These are phyloP conservation scores for Kwoniella shivajii DNA, from an alignment of 1,284 basidiomycete species.

Conservation along the genomic window DNA sequence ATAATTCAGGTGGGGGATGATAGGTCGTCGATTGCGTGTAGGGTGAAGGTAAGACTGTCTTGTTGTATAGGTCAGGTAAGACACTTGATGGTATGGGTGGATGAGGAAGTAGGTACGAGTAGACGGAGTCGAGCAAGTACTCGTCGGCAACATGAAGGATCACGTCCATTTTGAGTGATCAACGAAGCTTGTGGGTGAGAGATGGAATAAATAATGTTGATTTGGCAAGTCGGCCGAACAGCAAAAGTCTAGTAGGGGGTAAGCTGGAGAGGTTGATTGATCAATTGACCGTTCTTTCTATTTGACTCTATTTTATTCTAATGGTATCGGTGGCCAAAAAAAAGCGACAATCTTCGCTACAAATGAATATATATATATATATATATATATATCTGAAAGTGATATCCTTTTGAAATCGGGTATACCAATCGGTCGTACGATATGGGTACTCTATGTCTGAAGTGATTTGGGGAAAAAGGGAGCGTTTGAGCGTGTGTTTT, in stretches of 20 bases:
- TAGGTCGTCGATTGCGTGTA: conserved; percentile 32
- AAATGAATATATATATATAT: no score
- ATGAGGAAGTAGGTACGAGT: conserved; percentile 71
- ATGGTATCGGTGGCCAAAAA: no score
- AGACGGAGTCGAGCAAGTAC: conserved; percentile 73
- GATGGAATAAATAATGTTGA: no score
- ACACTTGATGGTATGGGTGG: conserved; percentile 40
- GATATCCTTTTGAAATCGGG: no score
- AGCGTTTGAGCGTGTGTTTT: no score
- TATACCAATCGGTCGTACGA: no score
- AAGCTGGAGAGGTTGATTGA: neutral
- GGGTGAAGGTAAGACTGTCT: conserved; percentile 38
- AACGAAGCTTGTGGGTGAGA: neutral
- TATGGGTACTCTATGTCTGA: no score
- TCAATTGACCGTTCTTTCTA: neutral
- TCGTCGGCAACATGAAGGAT: conserved; percentile 73
- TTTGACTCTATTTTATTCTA: no score
- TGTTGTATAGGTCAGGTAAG: conserved; percentile 6
- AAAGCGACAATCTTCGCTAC: no score
- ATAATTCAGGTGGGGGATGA: conserved; percentile 5
- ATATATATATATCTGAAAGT: no score
- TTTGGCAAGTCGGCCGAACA: conserved; percentile 5
- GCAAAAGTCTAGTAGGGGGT: neutral
- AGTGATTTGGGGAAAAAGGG: no score
- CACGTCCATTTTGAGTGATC: conserved; percentile 69